Conservation (phyloP, 768 basidiomycete genomes). For the Trametes punicea region DNA sequence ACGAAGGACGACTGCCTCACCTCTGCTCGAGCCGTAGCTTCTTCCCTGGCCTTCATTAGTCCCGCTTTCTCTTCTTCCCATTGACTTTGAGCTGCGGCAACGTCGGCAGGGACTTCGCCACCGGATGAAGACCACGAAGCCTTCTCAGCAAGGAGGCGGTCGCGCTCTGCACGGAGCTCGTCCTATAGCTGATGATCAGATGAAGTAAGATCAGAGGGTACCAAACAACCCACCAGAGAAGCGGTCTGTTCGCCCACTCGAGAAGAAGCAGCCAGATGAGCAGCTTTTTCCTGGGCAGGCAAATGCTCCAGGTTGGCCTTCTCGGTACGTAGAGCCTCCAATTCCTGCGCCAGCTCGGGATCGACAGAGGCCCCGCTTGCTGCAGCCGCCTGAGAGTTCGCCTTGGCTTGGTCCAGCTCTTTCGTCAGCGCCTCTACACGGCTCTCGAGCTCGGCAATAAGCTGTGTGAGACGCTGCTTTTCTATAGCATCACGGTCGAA, state of each 20-base stretch:
- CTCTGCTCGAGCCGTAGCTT: conserved; percentile 57
- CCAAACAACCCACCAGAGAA: conserved; percentile 32
- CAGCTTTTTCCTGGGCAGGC: conserved; percentile 37
- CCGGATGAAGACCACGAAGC: conserved; percentile 33
- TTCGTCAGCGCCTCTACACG: conserved; percentile 24
- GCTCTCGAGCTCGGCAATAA: conserved; percentile 22
- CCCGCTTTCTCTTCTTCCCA: conserved; percentile 63
- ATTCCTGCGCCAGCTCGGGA: conserved; percentile 31
- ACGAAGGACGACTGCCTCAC: conserved; percentile 32
- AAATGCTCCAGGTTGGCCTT: conserved; percentile 38
- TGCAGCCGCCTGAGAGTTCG: conserved; percentile 24
- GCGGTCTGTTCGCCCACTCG: conserved; percentile 23
- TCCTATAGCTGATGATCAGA: conserved; percentile 35
- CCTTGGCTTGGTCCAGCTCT: conserved; percentile 35
- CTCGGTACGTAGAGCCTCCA: conserved; percentile 37
- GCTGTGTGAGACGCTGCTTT: conserved; percentile 18
- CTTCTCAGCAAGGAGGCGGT: conserved; percentile 62
- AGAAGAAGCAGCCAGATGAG: conserved; percentile 11
- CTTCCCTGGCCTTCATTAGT: conserved; percentile 54
- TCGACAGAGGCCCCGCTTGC: conserved; percentile 17
- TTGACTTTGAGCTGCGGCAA: conserved; percentile 28
- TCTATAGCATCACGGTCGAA: conserved; percentile 16
- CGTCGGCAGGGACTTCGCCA: conserved; percentile 25
- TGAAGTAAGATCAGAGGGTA: background rate
- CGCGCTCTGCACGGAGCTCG: conserved; percentile 54